Conservation (phyloP, 192 early-diverging fungal genomes). For the Backusella psychrophila region DNA sequence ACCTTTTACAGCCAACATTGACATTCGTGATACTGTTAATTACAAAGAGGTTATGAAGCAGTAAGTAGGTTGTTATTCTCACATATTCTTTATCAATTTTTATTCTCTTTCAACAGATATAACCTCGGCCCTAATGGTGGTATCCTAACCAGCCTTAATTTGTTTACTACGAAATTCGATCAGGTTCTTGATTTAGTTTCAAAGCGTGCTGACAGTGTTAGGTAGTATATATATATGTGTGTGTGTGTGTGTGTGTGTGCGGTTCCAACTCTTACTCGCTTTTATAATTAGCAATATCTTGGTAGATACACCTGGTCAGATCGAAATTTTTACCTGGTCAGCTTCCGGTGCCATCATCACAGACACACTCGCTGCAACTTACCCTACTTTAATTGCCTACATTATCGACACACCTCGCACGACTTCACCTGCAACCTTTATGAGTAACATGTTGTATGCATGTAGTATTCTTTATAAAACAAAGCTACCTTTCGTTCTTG, state of each 20-base stretch:
- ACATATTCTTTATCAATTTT: neutral
- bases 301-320: slow-evolving; percentile 96
- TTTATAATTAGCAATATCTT: slow-evolving; percentile 62
- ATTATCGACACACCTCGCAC: slow-evolving; percentile 96
- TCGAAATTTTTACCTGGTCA: slow-evolving; percentile 99
- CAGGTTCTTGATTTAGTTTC: slow-evolving; percentile 88
- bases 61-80: slow-evolving; percentile 39
- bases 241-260: no score
- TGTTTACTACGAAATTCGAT: slow-evolving; percentile 98
- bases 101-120: slow-evolving; percentile 54
- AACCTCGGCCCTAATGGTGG: slow-evolving; percentile 96
- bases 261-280: neutral
- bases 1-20: slow-evolving; percentile 94
- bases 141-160: slow-evolving; percentile 91
- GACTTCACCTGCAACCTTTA: slow-evolving; percentile 90
- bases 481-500: slow-evolving; percentile 90
- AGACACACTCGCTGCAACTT: slow-evolving; percentile 85
- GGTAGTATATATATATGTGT: slow-evolving; percentile 45
- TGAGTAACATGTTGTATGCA: slow-evolving; percentile 99
- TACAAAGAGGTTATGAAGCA: slow-evolving; percentile 99
- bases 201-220: slow-evolving; percentile 69
- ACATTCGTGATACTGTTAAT: slow-evolving; percentile 96
- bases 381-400: slow-evolving; percentile 90
- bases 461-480: slow-evolving; percentile 97
- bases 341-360: slow-evolving; percentile 96